Conservation (phyloP, 2,329 filamentous ascomycete species). For the Penicillium sp. region DNA sequence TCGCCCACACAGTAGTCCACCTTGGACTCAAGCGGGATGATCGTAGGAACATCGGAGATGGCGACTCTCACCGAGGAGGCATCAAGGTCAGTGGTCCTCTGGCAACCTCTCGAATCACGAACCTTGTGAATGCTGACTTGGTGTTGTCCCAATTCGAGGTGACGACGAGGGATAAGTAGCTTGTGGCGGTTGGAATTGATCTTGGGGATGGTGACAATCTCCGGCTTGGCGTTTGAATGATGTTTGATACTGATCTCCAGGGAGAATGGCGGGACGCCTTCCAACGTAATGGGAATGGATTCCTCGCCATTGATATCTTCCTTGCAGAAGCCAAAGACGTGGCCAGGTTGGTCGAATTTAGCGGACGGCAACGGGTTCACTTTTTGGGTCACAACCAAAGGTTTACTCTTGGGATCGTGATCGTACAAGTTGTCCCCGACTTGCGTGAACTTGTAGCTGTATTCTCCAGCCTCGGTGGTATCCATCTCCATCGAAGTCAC, state of each 20-base stretch:
- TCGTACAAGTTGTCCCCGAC: constrained; percentile 85
- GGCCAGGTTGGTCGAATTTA: constrained; percentile 78
- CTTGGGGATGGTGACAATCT: constrained; percentile 76
- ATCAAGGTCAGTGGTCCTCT: constrained; percentile 69
- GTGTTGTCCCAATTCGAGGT: constrained; percentile 85
- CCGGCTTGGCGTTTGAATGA: constrained; percentile 73
- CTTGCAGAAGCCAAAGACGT: constrained; percentile 93
- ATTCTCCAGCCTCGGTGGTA: constrained; percentile 75
- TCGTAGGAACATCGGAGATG: constrained; percentile 88
- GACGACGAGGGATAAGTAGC: constrained; percentile 78
- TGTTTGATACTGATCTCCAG: constrained; percentile 93
- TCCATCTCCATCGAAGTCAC: constrained; percentile 81
- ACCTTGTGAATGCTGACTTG: constrained; percentile 86
- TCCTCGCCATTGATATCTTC: constrained; percentile 80
- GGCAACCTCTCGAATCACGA: constrained; percentile 81
- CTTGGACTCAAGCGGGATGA: constrained; percentile 80
- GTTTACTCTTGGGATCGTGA: constrained; percentile 64
- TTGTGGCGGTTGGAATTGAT: constrained; percentile 73
- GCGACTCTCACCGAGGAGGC: constrained; percentile 82
- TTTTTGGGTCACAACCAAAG: constrained; percentile 72
- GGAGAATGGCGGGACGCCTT: constrained; percentile 81
- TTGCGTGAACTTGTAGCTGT: constrained; percentile 81
- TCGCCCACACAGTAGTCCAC: constrained; percentile 94
- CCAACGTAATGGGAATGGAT: constrained; percentile 79
- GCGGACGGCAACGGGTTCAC: constrained; percentile 83